Evolutionary conservation across 441 rosid genomes (phyloP).

Genomic region (Bruguiera hainesii): DNA sequence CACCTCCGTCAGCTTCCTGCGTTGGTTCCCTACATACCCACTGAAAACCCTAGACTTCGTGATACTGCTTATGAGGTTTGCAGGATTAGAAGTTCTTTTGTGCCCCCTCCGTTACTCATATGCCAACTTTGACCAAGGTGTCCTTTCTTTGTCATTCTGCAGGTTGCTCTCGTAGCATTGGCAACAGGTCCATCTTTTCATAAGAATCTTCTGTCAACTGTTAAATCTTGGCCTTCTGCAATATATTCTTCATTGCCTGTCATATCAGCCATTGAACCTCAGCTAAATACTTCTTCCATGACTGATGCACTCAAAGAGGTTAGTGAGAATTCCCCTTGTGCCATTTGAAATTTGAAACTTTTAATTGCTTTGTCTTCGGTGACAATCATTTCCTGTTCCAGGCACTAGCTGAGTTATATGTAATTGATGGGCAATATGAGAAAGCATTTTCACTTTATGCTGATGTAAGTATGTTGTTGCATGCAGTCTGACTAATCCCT

Average conservation of each 20-base stretch:
- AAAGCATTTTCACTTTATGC: conserved; percentile 92
- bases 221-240: conserved; percentile 90
- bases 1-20: conserved; percentile 97
- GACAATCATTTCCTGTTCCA: conserved; percentile 29
- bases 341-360: conserved; percentile 23
- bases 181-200: conserved; percentile 89
- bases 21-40: conserved; percentile 94
- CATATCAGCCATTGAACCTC: conserved; percentile 96
- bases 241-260: conserved; percentile 85
- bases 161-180: conserved; percentile 98
- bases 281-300: conserved; percentile 92
- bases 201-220: conserved; percentile 80
- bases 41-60: conserved; percentile 85
- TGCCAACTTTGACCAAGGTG: conserved; percentile 13
- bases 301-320: conserved; percentile 98
- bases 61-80: conserved; percentile 98
- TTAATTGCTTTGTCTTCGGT: conserved; percentile 24
- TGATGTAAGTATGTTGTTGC: conserved; percentile 68
- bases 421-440: conserved; percentile 83
- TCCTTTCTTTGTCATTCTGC: conserved; percentile 24
- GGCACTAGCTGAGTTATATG: conserved; percentile 94
- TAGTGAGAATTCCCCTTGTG: conserved; percentile 11
- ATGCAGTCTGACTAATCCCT: not conserved
- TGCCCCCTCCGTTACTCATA: conserved; percentile 7
- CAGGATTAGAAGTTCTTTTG: conserved; percentile 4